Base-by-base conservation (phyloP, 805 yeast species). In the Saccharomycopsis javanensis region DNA sequence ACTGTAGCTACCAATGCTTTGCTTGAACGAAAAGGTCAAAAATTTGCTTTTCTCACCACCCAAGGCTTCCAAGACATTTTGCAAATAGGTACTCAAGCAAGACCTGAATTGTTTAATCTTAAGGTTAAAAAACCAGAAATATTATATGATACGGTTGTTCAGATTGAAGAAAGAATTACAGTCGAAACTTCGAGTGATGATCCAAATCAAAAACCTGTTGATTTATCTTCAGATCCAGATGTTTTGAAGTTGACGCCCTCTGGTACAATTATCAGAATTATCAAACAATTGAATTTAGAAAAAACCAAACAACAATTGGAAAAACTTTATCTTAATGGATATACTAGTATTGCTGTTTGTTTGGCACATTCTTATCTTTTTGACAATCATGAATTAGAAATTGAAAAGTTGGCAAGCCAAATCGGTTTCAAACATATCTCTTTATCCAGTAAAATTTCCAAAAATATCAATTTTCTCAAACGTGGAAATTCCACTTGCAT, bases 131-230 rank as follows among this genome's bases (percentile, higher is more conserved):
- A 77, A 58, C 75, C 78, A 50, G 77, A 72, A 7, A 79, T 74
- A 20, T 68, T 78, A 54, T 78, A 77, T 55, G 68, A 69, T 20
- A 59, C 64, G 25, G 80, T 76, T 4, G 66, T 78, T 28, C 81
- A 78, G 62, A 69, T 76, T 46, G 79, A 76, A 57, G 82, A 77
- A 62, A 67, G 82, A 60, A 78, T 78, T 37, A 88, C 97, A 0
- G 72, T 89, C 16, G 96, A 82, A 64, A 87, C 82, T 64, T 88
- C 78, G 64, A 79, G 86, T 4, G 96, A 88, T 71, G 89, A 88
- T 65, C 89, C 88, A 5, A 71, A 67, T 76, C 35, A 31, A 31
- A 31, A 31, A 15, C 35, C 35, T 5, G 35, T 31, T 4, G 77
- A 75, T 53, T 3, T 52, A 11, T 46, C 20, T 20, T 28, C 48